Base-by-base conservation (phyloP, 768 basidiomycete species). In the Rhizopogon rudus region DNA sequence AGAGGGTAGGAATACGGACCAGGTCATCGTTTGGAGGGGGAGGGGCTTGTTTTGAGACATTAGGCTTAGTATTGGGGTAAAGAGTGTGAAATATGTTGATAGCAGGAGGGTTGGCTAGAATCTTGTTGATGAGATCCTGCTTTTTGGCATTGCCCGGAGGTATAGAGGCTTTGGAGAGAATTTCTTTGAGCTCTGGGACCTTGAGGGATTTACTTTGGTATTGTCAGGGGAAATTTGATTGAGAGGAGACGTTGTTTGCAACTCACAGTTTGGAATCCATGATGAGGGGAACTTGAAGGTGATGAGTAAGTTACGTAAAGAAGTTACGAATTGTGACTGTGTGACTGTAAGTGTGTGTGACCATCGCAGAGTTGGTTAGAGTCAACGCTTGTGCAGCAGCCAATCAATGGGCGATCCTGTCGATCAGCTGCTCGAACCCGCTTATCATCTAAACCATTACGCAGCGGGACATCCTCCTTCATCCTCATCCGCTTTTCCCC, bases 181-280 rank as follows among this genome's bases (percentile, higher is more conserved):
- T 79, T 54, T 80, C 76, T 63, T 73, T 82, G 68, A 89, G 82
- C 60, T 89, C 87, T 37, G 78, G 77, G 65, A 88, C 87, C 68
- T 86, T 88, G 74, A 89, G 82, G 1, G 82, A 70, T 68, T 83
- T 84, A 56, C 77, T 77, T 52, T 50, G 3, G 33, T 10, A n/a
- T 9, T 16, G 20, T 57, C 1, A 49, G 56, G 54, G 55, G 49
- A 44, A 20, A 44, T 17, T 37, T 53, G 16, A 16, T 37, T 14
- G 8, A 44, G 20, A 13, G 29, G 42, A 35, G 43, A 43, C 43
- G 37, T 25, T 25, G 25, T 25, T 25, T 25, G 25, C 3, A 20
- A 51, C 71, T 35, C 58, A 73, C 72, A 77, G 64, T 58, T 75
- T 74, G 29, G 73, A 52, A 25, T 77, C 75, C 76, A 77, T 76